phyloP scores from a whole-genome alignment of 768 basidiomycete species.

The Rhodotorula sphaerocarpa region DNA sequence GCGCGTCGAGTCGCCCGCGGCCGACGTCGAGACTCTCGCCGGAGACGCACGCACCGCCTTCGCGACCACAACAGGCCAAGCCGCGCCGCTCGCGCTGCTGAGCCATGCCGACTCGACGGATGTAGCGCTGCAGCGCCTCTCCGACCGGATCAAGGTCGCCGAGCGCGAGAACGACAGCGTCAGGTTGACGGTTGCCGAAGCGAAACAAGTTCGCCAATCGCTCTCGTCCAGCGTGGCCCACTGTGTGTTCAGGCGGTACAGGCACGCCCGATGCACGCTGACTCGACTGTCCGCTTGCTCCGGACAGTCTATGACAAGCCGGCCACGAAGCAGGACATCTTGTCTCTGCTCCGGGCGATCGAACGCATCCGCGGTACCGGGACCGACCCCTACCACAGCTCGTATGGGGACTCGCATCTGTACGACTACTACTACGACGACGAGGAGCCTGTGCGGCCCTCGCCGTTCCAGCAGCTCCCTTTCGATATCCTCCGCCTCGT shows the following conservation, averaged over 20 bases:
- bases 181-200: neutral
- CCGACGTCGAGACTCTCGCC: too few relatives aligned
- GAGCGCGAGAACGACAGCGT: too few relatives aligned
- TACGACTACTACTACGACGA: neutral
- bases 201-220: neutral
- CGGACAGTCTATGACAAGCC: constrained; percentile 1
- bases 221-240: neutral
- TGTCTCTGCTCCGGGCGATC: neutral
- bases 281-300: neutral
- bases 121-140: too few relatives aligned
- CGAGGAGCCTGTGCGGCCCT: neutral
- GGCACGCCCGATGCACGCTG: neutral
- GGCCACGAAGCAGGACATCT: constrained; percentile 1
- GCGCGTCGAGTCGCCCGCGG: too few relatives aligned
- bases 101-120: too few relatives aligned
- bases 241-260: neutral
- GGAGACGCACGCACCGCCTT: too few relatives aligned
- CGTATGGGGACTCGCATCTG: neutral
- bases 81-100: too few relatives aligned
- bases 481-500: constrained; percentile 17
- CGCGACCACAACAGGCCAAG: too few relatives aligned
- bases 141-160: too few relatives aligned
- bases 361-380: neutral
- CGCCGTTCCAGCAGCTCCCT: neutral
- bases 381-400: neutral